Evolutionary conservation across 2,329 filamentous ascomycete genomes (phyloP).

Genomic region (Thielaviopsis cerberus): DNA sequence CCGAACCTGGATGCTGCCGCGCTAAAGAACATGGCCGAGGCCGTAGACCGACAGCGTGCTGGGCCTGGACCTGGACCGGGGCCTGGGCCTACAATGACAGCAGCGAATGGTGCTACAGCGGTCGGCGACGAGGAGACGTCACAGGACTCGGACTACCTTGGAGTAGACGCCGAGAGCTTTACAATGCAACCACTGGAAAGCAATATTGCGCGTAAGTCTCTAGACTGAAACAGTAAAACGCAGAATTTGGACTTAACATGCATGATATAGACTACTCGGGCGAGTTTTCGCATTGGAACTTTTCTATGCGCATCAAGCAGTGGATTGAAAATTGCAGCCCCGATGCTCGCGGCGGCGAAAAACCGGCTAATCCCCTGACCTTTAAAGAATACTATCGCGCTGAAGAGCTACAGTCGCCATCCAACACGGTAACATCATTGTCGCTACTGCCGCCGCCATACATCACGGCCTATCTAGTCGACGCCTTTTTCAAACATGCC

Average conservation of each 20-base stretch:
- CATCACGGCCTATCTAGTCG: constrained; percentile 27
- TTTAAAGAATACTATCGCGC: constrained; percentile 27
- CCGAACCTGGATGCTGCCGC: constrained; percentile 24
- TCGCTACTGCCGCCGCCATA: constrained; percentile 27
- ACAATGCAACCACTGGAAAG: constrained; percentile 24
- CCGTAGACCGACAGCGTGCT: constrained; percentile 20
- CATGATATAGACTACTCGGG: constrained; percentile 30
- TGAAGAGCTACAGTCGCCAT: constrained; percentile 25
- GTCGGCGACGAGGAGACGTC: constrained; percentile 6
- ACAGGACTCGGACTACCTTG: constrained; percentile 14
- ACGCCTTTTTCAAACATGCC: constrained; percentile 29
- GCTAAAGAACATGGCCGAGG: constrained; percentile 24
- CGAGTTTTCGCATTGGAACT: constrained; percentile 35
- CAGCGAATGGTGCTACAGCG: not conserved
- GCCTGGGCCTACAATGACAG: not conserved
- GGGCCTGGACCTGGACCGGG: constrained; percentile 1
- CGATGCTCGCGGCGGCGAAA: constrained; percentile 2
- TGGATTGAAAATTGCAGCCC: constrained; percentile 24
- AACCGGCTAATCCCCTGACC: constrained; percentile 13
- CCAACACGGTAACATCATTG: constrained; percentile 22
- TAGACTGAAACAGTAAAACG: not conserved
- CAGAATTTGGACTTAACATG: too few relatives aligned
- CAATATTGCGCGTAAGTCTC: constrained; percentile 23
- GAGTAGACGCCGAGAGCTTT: constrained; percentile 22
- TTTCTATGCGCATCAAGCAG: constrained; percentile 32